Percentiles rank a stretch among this genome's conserved stretches.
Conservation (phyloP, 805 yeast species). For the Candida broadrunensis region DNA sequence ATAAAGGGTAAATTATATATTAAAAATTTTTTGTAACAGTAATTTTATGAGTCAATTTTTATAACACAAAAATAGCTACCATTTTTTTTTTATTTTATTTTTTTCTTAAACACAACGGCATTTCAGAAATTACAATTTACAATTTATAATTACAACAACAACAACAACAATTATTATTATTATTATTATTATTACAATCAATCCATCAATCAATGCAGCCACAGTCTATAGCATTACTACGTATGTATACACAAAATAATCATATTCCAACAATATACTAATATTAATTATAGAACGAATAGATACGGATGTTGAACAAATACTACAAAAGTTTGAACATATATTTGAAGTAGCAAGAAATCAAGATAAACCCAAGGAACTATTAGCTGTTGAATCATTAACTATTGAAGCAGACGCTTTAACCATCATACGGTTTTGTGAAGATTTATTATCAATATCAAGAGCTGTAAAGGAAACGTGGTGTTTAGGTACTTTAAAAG, state of each 20-base stretch:
- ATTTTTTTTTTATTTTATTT: too few relatives aligned
- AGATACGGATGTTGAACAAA: slow-evolving; percentile 49
- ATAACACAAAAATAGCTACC: too few relatives aligned
- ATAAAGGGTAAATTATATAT: too few relatives aligned
- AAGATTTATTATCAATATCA: slow-evolving; percentile 50
- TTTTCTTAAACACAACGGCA: too few relatives aligned
- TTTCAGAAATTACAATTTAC: too few relatives aligned
- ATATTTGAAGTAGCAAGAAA: slow-evolving; percentile 47
- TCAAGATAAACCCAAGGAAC: slow-evolving; percentile 38
- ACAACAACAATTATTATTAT: too few relatives aligned
- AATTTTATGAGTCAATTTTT: too few relatives aligned
- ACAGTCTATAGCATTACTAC: slow-evolving; percentile 22
- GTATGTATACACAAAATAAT: slow-evolving; percentile 13
- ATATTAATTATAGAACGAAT: slow-evolving; percentile 28
- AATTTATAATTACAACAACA: too few relatives aligned
- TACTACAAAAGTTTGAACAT: slow-evolving; percentile 52
- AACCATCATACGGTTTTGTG: slow-evolving; percentile 49
- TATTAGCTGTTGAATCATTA: slow-evolving; percentile 50
- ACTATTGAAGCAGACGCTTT: slow-evolving; percentile 54
- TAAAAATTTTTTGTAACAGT: too few relatives aligned
- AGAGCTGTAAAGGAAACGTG: slow-evolving; percentile 52
- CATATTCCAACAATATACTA: background rate
- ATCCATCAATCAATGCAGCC: too few relatives aligned
- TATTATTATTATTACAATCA: too few relatives aligned
- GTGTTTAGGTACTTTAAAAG: slow-evolving; percentile 54